Evolutionary conservation across 139 green algal species (phyloP).

Genomic region (Pleodorina starrii): DNA sequence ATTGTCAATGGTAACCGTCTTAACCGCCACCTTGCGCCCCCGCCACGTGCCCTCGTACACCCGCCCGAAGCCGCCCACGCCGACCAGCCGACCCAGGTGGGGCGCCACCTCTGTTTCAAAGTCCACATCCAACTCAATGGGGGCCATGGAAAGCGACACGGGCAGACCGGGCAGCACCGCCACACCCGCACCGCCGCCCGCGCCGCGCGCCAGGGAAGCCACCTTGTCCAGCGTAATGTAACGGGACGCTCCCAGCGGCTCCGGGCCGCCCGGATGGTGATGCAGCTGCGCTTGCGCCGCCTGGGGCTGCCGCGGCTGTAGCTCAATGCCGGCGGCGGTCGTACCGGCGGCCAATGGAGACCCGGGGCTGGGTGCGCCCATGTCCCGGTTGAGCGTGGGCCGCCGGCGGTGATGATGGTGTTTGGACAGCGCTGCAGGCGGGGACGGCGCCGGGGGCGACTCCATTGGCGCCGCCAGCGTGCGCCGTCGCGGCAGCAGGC

Average conservation of each 20-base stretch:
- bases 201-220: not conserved
- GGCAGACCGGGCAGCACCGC: not conserved
- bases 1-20: conserved; percentile 67
- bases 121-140: conserved; percentile 81
- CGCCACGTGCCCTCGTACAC: conserved; percentile 80
- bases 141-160: conserved; percentile 41
- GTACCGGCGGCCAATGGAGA: not conserved
- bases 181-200: not conserved
- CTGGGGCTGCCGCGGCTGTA: not conserved
- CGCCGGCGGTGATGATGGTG: not conserved
- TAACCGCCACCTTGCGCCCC: conserved; percentile 78
- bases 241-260: not conserved
- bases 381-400: not conserved
- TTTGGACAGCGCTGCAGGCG: not conserved
- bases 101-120: conserved; percentile 78
- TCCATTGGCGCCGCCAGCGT: not conserved
- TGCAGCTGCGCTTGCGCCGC: not conserved
- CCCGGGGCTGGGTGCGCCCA: not conserved
- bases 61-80: conserved; percentile 79
- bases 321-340: not conserved
- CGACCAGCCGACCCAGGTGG: conserved; percentile 71
- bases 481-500: not conserved
- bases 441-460: not conserved
- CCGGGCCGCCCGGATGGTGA: not conserved
- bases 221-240: not conserved